These are phyloP conservation scores for Aspergillus uvarum DNA, from an alignment of 2,329 filamentous ascomycete species.

Conservation along the genomic window DNA sequence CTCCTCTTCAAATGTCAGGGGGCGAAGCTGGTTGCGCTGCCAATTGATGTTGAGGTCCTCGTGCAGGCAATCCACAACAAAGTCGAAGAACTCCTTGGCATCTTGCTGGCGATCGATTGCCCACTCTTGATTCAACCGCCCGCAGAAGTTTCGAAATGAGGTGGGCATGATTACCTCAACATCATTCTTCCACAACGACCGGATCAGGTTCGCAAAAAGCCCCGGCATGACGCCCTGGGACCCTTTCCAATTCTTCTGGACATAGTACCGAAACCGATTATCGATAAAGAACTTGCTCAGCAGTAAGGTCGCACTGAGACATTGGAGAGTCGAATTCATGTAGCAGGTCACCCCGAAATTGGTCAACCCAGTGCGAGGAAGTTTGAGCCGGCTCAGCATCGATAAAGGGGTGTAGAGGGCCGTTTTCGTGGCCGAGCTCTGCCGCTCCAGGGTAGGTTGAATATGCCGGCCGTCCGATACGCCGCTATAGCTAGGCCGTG, in stretches of 20 bases:
- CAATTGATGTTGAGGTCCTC: slow-evolving; percentile 78
- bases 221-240: slow-evolving; percentile 63
- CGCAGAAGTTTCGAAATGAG: slow-evolving; percentile 66
- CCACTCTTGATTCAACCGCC: slow-evolving; percentile 64
- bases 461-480: slow-evolving; percentile 62
- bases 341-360: slow-evolving; percentile 87
- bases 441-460: slow-evolving; percentile 44
- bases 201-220: slow-evolving; percentile 60
- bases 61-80: slow-evolving; percentile 76
- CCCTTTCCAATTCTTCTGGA: slow-evolving; percentile 65
- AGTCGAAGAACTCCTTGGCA: slow-evolving; percentile 83
- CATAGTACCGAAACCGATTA: slow-evolving; percentile 60
- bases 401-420: slow-evolving; percentile 45
- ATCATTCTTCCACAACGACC: slow-evolving; percentile 63
- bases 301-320: slow-evolving; percentile 68
- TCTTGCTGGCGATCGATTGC: slow-evolving; percentile 81
- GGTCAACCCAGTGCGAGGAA: slow-evolving; percentile 69
- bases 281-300: slow-evolving; percentile 64
- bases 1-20: slow-evolving; percentile 61
- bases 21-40: slow-evolving; percentile 57
- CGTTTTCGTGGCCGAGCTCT: slow-evolving; percentile 46
- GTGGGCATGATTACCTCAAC: slow-evolving; percentile 54
- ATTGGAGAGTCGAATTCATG: slow-evolving; percentile 87
- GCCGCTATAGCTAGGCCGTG: slow-evolving; percentile 76
- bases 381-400: slow-evolving; percentile 47